These are phyloP conservation scores for Pichia cephalocereana DNA, from an alignment of 805 yeast species.

Conservation along the genomic window DNA sequence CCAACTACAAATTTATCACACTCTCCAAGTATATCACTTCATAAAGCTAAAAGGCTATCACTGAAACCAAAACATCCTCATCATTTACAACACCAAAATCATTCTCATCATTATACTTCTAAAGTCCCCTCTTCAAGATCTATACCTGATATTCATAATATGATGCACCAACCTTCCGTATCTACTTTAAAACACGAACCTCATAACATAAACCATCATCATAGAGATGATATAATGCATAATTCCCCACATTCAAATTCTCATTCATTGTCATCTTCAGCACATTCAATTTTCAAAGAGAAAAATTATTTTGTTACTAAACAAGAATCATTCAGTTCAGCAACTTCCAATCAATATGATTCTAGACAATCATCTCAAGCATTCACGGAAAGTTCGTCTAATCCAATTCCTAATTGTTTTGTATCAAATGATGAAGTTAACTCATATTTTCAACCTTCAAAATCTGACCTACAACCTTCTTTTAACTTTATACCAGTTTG, in stretches of 20 bases:
- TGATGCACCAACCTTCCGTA: not conserved
- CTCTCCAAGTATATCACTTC: not conserved
- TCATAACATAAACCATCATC: not conserved
- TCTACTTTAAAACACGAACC: not conserved
- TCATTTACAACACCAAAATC: no score
- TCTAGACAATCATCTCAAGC: slow-evolving; percentile 14
- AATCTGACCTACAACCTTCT: slow-evolving; percentile 16
- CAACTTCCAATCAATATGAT: not conserved
- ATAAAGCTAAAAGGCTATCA: not conserved
- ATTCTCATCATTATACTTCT: not conserved
- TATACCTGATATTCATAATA: not conserved
- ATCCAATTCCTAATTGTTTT: slow-evolving; percentile 11
- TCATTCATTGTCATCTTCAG: not conserved
- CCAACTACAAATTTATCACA: no score
- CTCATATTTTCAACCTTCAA: slow-evolving; percentile 18
- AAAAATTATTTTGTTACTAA: slow-evolving; percentile 3
- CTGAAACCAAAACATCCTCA: not conserved
- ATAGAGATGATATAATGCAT: not conserved
- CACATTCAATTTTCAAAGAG: slow-evolving; percentile 3
- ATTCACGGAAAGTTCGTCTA: slow-evolving; percentile 4
- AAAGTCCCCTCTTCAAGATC: not conserved
- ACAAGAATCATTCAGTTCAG: slow-evolving; percentile 4
- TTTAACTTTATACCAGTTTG: slow-evolving; percentile 38
- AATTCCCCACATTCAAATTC: not conserved
- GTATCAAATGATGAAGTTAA: slow-evolving; percentile 21